Evolutionary conservation across 352 stramenopile species (phyloP), one percentile per base, ranked within the genome.

Genomic region (Saprolegnia parasitica): DNA sequence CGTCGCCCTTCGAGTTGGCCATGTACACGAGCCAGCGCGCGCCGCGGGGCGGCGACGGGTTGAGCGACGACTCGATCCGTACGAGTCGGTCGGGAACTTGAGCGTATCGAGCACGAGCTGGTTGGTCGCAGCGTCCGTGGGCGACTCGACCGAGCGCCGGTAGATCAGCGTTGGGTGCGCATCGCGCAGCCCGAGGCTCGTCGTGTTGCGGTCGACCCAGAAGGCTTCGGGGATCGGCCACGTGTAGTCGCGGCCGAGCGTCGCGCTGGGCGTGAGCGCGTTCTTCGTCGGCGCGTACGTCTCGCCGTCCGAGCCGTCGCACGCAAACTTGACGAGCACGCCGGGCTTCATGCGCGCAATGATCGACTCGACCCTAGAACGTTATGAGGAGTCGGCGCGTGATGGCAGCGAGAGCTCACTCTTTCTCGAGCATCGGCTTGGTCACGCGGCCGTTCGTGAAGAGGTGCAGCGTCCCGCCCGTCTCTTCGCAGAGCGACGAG

Each of bases 21-120:
- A 96, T 72, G 45, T 90, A 96, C 50, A 96, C 85, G 16, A 91
- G 68, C 87, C 87, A 96, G 23, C 86, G 86, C 60, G 93, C 81
- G 0, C 86, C 86, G 26, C 85, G 78, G 50, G 83, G 78, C 13
- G 87, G 87, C 6, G 80, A 73, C 3, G 85, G 85, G 5, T 49
- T 88, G 35, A 94, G 73, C 0, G 74, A 32, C 9, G 50, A 81
- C 65, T 96, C 86, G 18, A 96, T 61, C 45, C 80, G 56, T 96
- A 96, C 40, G 68, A 87, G 47, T 96, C 87, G 0, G 83, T 79
- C 4, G 87, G 85, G 64, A 96, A 96, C 73, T 93, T 93, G 66
- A 96, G 82, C 46, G 84, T 94, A 68, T 96, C 87, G 8, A 96
- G 72, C 42, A 95, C 72, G 85, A 96, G 94, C 68, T 91, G 84